phyloP scores from a whole-genome alignment of 2,329 filamentous ascomycete genomes.

The Cladophialophora exuberans region DNA sequence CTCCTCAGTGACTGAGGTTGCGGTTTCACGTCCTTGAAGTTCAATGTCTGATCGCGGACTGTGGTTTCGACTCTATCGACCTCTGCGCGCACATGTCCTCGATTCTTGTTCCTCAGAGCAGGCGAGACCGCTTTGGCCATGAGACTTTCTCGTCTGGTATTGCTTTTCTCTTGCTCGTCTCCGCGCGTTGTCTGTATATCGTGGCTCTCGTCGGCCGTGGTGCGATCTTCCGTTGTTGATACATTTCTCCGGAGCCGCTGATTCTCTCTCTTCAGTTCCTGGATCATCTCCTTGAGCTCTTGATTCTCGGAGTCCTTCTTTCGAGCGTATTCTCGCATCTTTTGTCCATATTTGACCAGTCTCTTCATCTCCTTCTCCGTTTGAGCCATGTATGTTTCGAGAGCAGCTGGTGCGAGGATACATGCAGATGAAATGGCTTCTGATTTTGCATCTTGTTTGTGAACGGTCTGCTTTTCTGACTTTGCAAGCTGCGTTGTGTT shows the following conservation, averaged over 20 bases:
- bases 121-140: background rate
- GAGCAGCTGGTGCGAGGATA: constrained; percentile 42
- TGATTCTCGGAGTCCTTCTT: constrained; percentile 29
- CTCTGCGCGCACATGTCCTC: constrained; percentile 17
- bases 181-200: too few species aligned
- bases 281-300: constrained; percentile 25
- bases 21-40: background rate
- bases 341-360: constrained; percentile 55
- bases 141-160: background rate
- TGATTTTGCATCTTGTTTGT: background rate
- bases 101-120: constrained; percentile 1
- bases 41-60: constrained; percentile 1
- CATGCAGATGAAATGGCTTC: background rate
- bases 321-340: constrained; percentile 31
- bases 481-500: background rate
- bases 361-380: constrained; percentile 64
- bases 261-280: constrained; percentile 21
- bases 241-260: constrained; percentile 9
- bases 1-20: background rate
- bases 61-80: constrained; percentile 20
- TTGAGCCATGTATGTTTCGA: constrained; percentile 60
- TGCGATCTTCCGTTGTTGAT: background rate
- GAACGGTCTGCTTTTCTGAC: background rate
- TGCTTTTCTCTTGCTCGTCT: background rate
- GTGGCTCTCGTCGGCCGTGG: too few species aligned